These are phyloP conservation scores for Populus hybrid DNA, from an alignment of 441 rosid species.

Conservation along the genomic window DNA sequence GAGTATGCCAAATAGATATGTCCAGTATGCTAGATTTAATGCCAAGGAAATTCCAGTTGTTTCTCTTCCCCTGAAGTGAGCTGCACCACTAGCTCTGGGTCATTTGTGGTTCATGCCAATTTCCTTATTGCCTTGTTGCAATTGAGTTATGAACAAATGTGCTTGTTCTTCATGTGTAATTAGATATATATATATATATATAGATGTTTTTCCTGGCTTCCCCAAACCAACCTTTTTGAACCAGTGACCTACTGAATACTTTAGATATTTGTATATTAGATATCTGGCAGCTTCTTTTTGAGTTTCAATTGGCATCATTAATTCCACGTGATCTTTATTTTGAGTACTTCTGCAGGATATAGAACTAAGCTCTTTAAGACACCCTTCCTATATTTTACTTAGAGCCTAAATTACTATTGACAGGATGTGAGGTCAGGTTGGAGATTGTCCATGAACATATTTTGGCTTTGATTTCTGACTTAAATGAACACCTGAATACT, in stretches of 20 bases:
- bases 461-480: not conserved
- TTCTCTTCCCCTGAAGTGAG: not conserved
- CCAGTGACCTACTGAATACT: not conserved
- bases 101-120: not conserved
- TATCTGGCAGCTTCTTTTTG: not conserved
- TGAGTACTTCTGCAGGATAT: not conserved
- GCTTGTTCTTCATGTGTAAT: not conserved
- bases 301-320: not conserved
- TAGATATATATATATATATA: no score
- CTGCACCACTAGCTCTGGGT: not conserved
- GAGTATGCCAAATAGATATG: not conserved
- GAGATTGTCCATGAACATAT: not conserved
- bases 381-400: not conserved
- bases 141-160: not conserved
- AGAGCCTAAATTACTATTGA: not conserved
- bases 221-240: not conserved
- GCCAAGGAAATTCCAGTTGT: not conserved
- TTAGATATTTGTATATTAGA: not conserved
- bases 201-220: not conserved
- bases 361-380: not conserved
- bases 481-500: not conserved
- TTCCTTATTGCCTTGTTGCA: not conserved
- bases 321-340: not conserved
- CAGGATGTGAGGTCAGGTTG: not conserved
- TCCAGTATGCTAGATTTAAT: not conserved